Percentiles rank a stretch among this genome's conserved stretches.
Conservation (phyloP, 768 basidiomycete species). For the Leccinum variicolor region DNA sequence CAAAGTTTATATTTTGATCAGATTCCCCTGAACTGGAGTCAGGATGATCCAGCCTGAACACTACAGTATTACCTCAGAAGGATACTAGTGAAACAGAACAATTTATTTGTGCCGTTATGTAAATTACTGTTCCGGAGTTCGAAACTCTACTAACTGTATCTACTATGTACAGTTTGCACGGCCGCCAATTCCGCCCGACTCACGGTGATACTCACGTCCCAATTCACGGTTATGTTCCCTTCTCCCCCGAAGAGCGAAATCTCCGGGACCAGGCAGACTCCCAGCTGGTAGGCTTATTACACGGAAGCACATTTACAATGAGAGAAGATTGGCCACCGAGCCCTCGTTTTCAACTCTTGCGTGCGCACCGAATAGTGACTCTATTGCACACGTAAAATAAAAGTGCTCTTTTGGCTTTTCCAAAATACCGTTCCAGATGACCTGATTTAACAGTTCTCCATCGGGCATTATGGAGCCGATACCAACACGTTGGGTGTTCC, state of each 20-base stretch:
- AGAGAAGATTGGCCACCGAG: not conserved
- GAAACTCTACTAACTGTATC: not conserved
- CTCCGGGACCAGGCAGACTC: not conserved
- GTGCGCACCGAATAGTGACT: not conserved
- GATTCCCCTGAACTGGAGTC: too few species aligned
- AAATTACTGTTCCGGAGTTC: too few species aligned
- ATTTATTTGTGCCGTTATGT: too few species aligned
- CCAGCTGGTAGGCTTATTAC: not conserved
- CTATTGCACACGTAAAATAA: not conserved
- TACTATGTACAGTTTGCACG: too few species aligned
- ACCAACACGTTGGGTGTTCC: not conserved
- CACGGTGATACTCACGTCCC: too few species aligned
- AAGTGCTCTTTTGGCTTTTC: not conserved
- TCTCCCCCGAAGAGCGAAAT: not conserved
- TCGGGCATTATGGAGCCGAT: not conserved
- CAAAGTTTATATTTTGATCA: too few species aligned
- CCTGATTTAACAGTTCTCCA: not conserved
- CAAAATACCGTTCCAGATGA: not conserved
- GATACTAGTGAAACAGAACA: too few species aligned
- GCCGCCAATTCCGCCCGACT: too few species aligned
- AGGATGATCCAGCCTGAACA: too few species aligned
- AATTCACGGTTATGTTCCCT: not conserved
- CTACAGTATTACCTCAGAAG: too few species aligned
- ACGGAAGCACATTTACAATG: not conserved
- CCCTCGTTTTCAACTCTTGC: not conserved